Evolutionary conservation across 371 early-diverging fungal genomes (phyloP), one percentile per base, ranked within the genome.

Genomic region (Circinella umbellata): DNA sequence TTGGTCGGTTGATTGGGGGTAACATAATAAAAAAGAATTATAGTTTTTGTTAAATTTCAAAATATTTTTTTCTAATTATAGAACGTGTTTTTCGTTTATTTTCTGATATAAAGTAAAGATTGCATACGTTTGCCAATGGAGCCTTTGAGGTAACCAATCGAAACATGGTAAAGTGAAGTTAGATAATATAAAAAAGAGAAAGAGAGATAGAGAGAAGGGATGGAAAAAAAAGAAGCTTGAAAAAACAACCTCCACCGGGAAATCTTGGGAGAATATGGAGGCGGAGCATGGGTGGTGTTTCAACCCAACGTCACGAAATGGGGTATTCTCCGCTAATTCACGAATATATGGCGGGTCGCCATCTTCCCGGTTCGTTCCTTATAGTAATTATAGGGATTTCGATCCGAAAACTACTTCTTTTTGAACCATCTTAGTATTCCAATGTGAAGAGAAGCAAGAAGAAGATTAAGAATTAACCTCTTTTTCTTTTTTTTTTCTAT

Each of bases 131-230:
- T 46, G 86, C 80, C 71, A 87, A 82, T 57, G 89, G 87, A 69
- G 86, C 78, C 84, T 84, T 87, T 66, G 84, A 73, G 54, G 87
- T 76, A 69, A 84, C 86, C 76, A 89, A 77, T 82, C 84, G 85
- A 72, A 89, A 87, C 89, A 89, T 88, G 70, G 67, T 80, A 20
- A n/a, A 49, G 11, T 17, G 36, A 37, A 20, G 10, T 37, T 7
- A n/a, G 18, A 38, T 37, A 37, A 64, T 42, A 34, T 38, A 27
- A 37, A 9, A n/a, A 36, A 60, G 62, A 69, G 66, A 35, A 69
- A 69, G 55, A 59, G 70, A 66, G 62, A 66, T 63, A 69, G 67
- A 42, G 42, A 42, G 42, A 11, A 9, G 6, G 83, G 68, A 3
- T 87, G 84, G 63, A 83, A 84, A 64, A 80, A 80, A 73, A 37